These are phyloP conservation scores for Umbelopsis ramanniana DNA, from an alignment of 192 early-diverging fungal genomes.

Conservation along the genomic window DNA sequence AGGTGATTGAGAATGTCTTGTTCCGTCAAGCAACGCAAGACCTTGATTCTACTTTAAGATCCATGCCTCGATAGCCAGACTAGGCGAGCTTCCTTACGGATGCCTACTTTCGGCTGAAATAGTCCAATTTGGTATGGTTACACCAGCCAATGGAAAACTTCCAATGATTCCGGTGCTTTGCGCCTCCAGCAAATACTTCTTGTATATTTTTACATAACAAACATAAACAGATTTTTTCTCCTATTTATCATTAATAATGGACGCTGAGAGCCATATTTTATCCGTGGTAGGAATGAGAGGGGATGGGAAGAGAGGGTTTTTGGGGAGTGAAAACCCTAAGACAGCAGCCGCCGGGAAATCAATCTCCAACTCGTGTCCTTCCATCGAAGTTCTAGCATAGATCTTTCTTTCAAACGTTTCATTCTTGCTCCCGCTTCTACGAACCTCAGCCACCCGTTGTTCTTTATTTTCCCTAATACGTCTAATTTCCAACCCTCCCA, in stretches of 20 bases:
- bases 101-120: background rate
- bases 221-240: background rate
- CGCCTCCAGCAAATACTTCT: background rate
- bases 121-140: background rate
- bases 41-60: conserved; percentile 17
- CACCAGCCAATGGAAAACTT: conserved; percentile 20
- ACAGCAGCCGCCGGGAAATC: background rate
- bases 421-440: background rate
- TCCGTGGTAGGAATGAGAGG: background rate
- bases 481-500: background rate
- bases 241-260: no score
- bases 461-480: conserved; percentile 24
- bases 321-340: background rate
- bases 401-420: background rate
- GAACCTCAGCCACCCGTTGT: conserved; percentile 4
- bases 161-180: conserved; percentile 11
- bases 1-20: conserved; percentile 40
- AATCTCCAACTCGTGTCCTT: no score
- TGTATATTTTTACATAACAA: no score
- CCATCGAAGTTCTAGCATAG: background rate
- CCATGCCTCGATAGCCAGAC: conserved; percentile 19
- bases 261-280: background rate
- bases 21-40: conserved; percentile 36
- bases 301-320: background rate
- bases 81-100: background rate